phyloP scores from a whole-genome alignment of 2,329 filamentous ascomycete genomes.

The Penicillium sp. region DNA sequence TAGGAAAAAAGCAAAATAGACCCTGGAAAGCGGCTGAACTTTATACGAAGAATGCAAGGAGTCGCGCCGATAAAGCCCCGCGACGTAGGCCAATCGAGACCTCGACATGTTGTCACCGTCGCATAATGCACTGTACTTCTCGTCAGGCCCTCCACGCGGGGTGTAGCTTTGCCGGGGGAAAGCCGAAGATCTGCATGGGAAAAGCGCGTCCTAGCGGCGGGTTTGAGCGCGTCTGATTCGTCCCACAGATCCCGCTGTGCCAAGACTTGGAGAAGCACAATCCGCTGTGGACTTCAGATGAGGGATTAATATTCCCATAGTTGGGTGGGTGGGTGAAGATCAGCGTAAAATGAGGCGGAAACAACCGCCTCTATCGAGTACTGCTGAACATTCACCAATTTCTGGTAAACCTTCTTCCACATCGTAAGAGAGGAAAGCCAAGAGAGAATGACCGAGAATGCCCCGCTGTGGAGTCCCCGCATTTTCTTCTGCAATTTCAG shows the following conservation, averaged over 20 bases:
- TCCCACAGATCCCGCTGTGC: not conserved
- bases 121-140: not conserved
- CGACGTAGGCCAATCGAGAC: not conserved
- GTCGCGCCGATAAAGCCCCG: not conserved
- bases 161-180: not conserved
- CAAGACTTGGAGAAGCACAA: constrained; percentile 2
- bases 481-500: not conserved
- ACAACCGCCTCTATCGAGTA: not conserved
- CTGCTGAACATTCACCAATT: not conserved
- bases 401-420: not conserved
- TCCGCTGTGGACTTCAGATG: not conserved
- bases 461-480: constrained; percentile 7
- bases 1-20: not conserved
- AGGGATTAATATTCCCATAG: not conserved
- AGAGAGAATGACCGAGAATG: not conserved
- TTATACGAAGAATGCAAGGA: constrained; percentile 1
- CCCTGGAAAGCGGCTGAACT: not conserved
- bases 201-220: constrained; percentile 8
- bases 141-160: not conserved
- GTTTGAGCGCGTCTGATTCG: constrained; percentile 9
- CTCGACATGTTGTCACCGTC: not conserved
- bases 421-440: not conserved
- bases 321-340: not conserved
- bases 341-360: not conserved
- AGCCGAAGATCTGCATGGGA: not conserved